Evolutionary conservation across 805 yeast genomes (phyloP).

Genomic region (Teunomyces atbi): DNA sequence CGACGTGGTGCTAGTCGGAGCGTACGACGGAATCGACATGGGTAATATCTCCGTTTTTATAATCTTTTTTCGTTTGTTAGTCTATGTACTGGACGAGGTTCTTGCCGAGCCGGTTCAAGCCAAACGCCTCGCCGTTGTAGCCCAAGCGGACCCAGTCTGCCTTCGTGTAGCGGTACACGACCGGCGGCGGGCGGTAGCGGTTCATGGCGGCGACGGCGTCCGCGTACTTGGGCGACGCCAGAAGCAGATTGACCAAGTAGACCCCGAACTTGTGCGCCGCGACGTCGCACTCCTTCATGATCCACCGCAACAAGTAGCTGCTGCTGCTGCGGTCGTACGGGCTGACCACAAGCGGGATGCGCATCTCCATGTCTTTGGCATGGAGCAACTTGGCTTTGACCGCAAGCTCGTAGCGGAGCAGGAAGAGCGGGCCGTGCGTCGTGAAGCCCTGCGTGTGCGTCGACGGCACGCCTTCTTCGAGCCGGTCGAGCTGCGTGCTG

Average conservation of each 20-base stretch:
- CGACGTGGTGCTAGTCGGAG: constrained; percentile 43
- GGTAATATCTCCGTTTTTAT: neutral
- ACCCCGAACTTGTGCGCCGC: constrained; percentile 40
- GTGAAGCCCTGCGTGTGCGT: constrained; percentile 53
- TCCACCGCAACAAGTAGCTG: constrained; percentile 51
- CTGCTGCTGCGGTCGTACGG: constrained; percentile 51
- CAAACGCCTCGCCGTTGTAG: constrained; percentile 32
- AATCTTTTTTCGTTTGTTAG: constrained; percentile 6
- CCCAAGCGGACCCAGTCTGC: constrained; percentile 42
- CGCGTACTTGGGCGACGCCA: constrained; percentile 14
- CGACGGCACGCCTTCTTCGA: constrained; percentile 39
- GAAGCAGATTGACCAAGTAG: constrained; percentile 21
- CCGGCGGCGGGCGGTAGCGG: constrained; percentile 25
- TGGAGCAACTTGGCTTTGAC: constrained; percentile 49
- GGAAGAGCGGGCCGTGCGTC: constrained; percentile 48
- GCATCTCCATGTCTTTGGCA: constrained; percentile 49
- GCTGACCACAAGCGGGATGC: constrained; percentile 53
- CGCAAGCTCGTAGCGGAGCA: constrained; percentile 50
- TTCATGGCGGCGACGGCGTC: constrained; percentile 20
- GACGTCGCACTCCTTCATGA: constrained; percentile 49
- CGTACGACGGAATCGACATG: constrained; percentile 46
- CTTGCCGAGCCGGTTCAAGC: constrained; percentile 16
- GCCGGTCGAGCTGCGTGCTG: constrained; percentile 21
- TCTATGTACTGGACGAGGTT: constrained; percentile 26
- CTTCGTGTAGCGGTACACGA: constrained; percentile 27